These are phyloP conservation scores for Begonia loranthoides DNA, from an alignment of 306 rosid genomes.

Conservation along the genomic window DNA sequence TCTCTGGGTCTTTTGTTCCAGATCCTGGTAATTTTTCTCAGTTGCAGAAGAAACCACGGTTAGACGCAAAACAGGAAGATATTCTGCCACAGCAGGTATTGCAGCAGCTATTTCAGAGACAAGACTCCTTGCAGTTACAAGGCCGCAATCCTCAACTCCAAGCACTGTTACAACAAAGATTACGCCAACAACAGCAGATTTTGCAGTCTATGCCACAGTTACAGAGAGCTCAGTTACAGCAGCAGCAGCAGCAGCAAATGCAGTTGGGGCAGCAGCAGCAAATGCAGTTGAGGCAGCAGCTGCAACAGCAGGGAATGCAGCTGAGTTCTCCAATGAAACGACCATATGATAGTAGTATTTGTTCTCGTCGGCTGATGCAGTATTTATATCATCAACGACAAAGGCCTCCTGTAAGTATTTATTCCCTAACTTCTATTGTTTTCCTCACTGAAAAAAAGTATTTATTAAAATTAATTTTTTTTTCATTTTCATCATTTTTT, in stretches of 20 bases:
- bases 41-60: constrained; percentile 59
- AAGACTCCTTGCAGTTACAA: constrained; percentile 12
- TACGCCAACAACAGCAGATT: constrained; percentile 48
- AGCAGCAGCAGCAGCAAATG: constrained; percentile 18
- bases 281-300: constrained; percentile 14
- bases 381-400: constrained; percentile 21
- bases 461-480: background rate
- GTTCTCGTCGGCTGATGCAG: constrained; percentile 30
- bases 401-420: constrained; percentile 26
- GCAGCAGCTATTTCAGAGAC: constrained; percentile 17
- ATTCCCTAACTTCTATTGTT: background rate
- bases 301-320: constrained; percentile 16
- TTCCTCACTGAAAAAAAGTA: background rate
- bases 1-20: constrained; percentile 50
- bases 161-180: constrained; percentile 21
- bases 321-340: constrained; percentile 4
- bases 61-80: constrained; percentile 80
- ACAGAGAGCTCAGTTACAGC: constrained; percentile 43
- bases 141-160: constrained; percentile 16
- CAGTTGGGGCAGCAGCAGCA: constrained; percentile 20
- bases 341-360: constrained; percentile 15
- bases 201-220: constrained; percentile 80
- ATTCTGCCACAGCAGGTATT: constrained; percentile 16
- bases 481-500: background rate
- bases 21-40: constrained; percentile 57